phyloP scores from a whole-genome alignment of 441 rosid genomes.

The Syzygium malaccense region DNA sequence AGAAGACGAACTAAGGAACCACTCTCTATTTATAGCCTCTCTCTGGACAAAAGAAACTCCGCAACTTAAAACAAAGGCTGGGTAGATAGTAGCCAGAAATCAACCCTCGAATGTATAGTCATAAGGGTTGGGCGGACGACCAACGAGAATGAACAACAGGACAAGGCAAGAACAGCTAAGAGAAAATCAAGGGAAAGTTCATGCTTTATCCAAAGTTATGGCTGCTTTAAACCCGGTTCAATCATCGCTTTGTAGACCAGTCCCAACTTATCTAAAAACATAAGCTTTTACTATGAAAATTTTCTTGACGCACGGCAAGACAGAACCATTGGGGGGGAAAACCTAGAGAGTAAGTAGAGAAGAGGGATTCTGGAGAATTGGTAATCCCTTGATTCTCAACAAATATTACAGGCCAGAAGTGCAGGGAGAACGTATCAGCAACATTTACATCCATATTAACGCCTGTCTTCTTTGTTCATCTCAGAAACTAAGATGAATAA shows the following conservation, averaged over 20 bases:
- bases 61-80: no score
- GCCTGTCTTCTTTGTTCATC: neutral
- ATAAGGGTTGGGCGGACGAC: no score
- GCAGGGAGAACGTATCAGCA: neutral
- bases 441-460: neutral
- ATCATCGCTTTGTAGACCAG: neutral
- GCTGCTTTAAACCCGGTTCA: no score
- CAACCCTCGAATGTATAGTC: neutral
- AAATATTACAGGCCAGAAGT: neutral
- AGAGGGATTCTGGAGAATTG: neutral
- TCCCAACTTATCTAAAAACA: neutral
- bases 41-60: neutral
- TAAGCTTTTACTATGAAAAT: neutral
- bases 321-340: neutral
- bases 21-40: neutral
- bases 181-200: no score
- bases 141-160: no score
- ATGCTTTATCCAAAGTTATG: no score
- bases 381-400: no score
- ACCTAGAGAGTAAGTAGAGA: neutral
- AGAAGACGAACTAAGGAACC: neutral
- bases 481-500: neutral
- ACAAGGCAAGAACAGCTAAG: no score
- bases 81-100: neutral
- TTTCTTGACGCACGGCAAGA: accelerated